A percentile compares a stretch with the other conserved stretches of the same genome.
Evolutionary conservation across 2,329 filamentous ascomycete genomes (phyloP).

Genomic region (Elsinoe necatrix): DNA sequence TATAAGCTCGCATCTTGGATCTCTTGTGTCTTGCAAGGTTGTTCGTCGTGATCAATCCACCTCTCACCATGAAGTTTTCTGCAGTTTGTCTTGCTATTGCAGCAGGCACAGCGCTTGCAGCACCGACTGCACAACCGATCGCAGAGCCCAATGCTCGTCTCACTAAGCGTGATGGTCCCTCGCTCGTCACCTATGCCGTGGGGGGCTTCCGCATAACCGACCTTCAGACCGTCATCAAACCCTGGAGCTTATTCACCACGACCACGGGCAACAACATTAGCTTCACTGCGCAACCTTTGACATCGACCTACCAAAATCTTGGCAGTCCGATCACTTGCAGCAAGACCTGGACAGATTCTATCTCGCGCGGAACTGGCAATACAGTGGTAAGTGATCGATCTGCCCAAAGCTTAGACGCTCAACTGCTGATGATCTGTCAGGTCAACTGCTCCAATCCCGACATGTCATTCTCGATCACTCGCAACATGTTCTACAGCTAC

Average conservation of each 20-base stretch:
- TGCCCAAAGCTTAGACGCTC: no score
- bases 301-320: neutral
- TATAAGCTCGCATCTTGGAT: neutral
- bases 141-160: neutral
- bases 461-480: neutral
- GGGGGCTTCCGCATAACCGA: neutral
- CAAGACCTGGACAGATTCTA: slow-evolving; percentile 7
- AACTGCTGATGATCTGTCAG: neutral
- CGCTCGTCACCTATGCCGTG: slow-evolving; percentile 1
- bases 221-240: neutral
- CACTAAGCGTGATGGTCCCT: slow-evolving; percentile 1
- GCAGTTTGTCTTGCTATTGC: neutral
- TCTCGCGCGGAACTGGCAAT: neutral
- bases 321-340: neutral
- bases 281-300: slow-evolving; percentile 1
- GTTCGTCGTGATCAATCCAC: neutral
- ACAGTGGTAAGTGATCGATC: neutral
- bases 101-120: slow-evolving; percentile 4
- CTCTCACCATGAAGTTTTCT: neutral
- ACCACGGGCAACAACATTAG: neutral
- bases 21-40: neutral
- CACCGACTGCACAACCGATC: neutral
- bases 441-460: slow-evolving; percentile 2
- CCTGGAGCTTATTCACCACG: slow-evolving; percentile 2
- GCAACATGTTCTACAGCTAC: slow-evolving; percentile 1